Base-by-base conservation (phyloP, 208 protist genomes). In the Naegleria gruberi region DNA sequence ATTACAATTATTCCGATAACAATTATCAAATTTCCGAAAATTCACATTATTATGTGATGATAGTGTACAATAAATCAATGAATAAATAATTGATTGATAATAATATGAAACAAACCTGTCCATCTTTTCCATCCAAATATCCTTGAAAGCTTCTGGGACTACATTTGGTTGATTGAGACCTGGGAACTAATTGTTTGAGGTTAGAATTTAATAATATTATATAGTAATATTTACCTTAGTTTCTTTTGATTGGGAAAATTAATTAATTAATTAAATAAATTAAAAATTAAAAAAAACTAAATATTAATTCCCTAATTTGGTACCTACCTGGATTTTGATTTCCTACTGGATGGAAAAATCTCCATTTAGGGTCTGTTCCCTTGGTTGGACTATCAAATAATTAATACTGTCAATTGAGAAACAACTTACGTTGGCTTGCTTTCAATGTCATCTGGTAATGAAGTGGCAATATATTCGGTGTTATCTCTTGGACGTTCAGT, bases 301-400 rank as follows among this genome's bases (percentile, higher is more conserved):
- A n/a, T n/a, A n/a, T n/a, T n/a, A n/a, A n/a, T n/a, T n/a, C n/a
- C n/a, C n/a, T n/a, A n/a, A n/a, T n/a, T n/a, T n/a, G n/a, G n/a
- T n/a, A n/a, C n/a, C n/a, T n/a, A n/a, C n/a, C n/a, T 42, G 92
- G 37, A 0, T 30, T 40, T 57, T 93, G 94, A 17, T 94, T 92
- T 55, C 95, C 94, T 46, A 95, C 91, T 45, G 93, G 89, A 94
- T 94, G 95, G 90, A 96, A 96, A 90, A 95, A 96, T 88, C 94
- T 90, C 94, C 51, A 65, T 65, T 65, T 65, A 23, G 51, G 51
- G 51, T 65, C 51, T 19, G 15, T 65, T 10, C 51, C 51, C 51
- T 65, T 65, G 51, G 51, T 65, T 65, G 51, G 51, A 23, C 51
- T 65, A 65, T 1, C 15, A 65, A 23, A 65, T n/a, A n/a, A n/a